These are phyloP conservation scores for Leccinum fibrillosum DNA, from an alignment of 768 basidiomycete genomes.

Conservation along the genomic window DNA sequence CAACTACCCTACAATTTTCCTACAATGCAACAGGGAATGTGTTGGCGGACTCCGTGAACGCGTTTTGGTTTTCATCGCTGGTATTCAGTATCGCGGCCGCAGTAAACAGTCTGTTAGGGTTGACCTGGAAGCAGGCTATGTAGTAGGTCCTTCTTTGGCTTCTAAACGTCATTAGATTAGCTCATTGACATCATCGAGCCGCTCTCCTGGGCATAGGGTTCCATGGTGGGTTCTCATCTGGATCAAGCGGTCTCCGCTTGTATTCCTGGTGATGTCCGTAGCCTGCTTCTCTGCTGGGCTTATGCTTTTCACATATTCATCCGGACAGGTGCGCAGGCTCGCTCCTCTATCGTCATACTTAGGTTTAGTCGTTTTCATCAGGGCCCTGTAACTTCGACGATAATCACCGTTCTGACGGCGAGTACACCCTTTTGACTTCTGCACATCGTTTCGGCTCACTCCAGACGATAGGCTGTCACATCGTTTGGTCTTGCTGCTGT, in stretches of 20 bases:
- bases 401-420: constrained; percentile 71
- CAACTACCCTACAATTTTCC: constrained; percentile 49
- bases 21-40: constrained; percentile 32
- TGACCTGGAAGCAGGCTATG: constrained; percentile 58
- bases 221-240: constrained; percentile 68
- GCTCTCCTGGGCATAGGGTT: constrained; percentile 52
- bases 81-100: constrained; percentile 55
- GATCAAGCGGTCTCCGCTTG: constrained; percentile 82
- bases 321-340: constrained; percentile 50
- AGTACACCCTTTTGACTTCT: constrained; percentile 12
- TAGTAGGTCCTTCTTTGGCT: constrained; percentile 38
- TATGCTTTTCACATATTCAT: constrained; percentile 74
- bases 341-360: constrained; percentile 22
- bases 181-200: constrained; percentile 34
- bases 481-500: constrained; percentile 47
- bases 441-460: constrained; percentile 7
- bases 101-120: constrained; percentile 49
- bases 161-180: constrained; percentile 2
- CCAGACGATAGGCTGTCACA: constrained; percentile 30
- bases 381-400: constrained; percentile 58
- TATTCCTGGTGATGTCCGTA: constrained; percentile 81
- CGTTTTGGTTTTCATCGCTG: constrained; percentile 53
- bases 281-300: constrained; percentile 80
- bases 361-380: constrained; percentile 30
- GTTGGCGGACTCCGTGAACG: constrained; percentile 44